These are phyloP conservation scores for Bauhinia variegata DNA, from an alignment of 306 rosid species.

Conservation along the genomic window DNA sequence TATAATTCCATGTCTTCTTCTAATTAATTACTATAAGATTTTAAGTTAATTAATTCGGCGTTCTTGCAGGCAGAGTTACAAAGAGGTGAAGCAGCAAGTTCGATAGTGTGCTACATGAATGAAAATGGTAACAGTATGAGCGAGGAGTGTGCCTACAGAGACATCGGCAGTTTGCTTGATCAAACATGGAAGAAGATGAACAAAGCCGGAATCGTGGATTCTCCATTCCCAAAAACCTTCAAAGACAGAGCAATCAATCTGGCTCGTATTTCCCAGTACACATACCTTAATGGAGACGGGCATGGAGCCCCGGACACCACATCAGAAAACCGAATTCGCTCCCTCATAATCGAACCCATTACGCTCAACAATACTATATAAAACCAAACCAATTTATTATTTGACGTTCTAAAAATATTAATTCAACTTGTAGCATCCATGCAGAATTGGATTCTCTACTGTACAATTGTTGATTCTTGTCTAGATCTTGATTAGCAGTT, in stretches of 20 bases:
- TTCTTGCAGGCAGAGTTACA: constrained; percentile 42
- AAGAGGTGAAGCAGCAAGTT: constrained; percentile 44
- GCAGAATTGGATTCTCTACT: too few relatives aligned
- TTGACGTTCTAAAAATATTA: too few relatives aligned
- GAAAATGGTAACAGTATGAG: not conserved
- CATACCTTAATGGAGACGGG: constrained; percentile 60
- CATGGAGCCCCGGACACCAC: constrained; percentile 49
- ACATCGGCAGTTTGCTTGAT: constrained; percentile 17
- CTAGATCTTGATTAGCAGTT: too few relatives aligned
- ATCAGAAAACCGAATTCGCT: constrained; percentile 37
- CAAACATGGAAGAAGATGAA: not conserved
- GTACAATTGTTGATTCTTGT: too few relatives aligned
- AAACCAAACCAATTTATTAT: too few relatives aligned
- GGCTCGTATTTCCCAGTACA: constrained; percentile 55
- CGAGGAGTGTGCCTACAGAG: constrained; percentile 22
- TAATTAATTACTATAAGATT: too few relatives aligned
- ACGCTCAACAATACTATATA: too few relatives aligned
- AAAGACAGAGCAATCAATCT: constrained; percentile 46
- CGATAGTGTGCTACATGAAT: constrained; percentile 24
- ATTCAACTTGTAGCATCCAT: too few relatives aligned
- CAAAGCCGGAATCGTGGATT: not conserved
- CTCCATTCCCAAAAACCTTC: constrained; percentile 46
- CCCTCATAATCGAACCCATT: constrained; percentile 54
- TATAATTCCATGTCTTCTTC: too few relatives aligned
- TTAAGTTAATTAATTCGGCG: too few relatives aligned